These are phyloP conservation scores for Lasiodiplodia hormozganensis DNA, from an alignment of 2,329 filamentous ascomycete species.

Conservation along the genomic window DNA sequence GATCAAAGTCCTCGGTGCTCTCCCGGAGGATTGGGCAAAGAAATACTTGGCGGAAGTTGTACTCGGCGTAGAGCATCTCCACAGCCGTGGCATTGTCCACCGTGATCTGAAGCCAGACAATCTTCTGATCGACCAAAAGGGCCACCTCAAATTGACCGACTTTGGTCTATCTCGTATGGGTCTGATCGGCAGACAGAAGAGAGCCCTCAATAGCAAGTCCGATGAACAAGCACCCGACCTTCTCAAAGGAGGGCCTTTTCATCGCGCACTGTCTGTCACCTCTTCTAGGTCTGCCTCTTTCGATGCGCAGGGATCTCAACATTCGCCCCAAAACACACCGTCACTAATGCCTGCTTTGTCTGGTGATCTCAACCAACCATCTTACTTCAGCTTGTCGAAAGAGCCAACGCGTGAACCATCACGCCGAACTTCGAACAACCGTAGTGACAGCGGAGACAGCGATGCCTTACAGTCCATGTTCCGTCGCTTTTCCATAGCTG, in stretches of 20 bases:
- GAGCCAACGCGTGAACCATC: slow-evolving; percentile 67
- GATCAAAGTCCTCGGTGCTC: slow-evolving; percentile 89
- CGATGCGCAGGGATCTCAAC: slow-evolving; percentile 75
- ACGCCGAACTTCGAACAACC: slow-evolving; percentile 75
- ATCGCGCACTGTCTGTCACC: slow-evolving; percentile 80
- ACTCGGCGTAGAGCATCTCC: slow-evolving; percentile 94
- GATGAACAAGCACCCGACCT: slow-evolving; percentile 90
- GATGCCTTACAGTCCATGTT: slow-evolving; percentile 86
- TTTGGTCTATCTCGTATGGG: slow-evolving; percentile 98
- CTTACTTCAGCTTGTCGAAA: slow-evolving; percentile 84
- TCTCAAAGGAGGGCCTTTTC: slow-evolving; percentile 90
- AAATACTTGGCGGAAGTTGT: slow-evolving; percentile 97
- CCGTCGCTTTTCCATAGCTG: slow-evolving; percentile 70
- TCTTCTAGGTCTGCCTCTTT: slow-evolving; percentile 95
- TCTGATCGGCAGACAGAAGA: slow-evolving; percentile 92
- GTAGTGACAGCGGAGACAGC: slow-evolving; percentile 92
- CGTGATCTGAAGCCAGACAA: slow-evolving; percentile 98
- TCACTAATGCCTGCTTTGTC: slow-evolving; percentile 81
- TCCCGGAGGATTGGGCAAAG: slow-evolving; percentile 97
- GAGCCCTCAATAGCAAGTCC: slow-evolving; percentile 78
- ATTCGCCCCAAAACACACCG: slow-evolving; percentile 85
- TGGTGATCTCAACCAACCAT: slow-evolving; percentile 77
- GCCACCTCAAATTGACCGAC: slow-evolving; percentile 95
- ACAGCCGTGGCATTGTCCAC: slow-evolving; percentile 93
- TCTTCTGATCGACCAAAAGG: slow-evolving; percentile 93